Evolutionary conservation across 1,284 basidiomycete species (phyloP).

Genomic region (Termitomyces sp.): DNA sequence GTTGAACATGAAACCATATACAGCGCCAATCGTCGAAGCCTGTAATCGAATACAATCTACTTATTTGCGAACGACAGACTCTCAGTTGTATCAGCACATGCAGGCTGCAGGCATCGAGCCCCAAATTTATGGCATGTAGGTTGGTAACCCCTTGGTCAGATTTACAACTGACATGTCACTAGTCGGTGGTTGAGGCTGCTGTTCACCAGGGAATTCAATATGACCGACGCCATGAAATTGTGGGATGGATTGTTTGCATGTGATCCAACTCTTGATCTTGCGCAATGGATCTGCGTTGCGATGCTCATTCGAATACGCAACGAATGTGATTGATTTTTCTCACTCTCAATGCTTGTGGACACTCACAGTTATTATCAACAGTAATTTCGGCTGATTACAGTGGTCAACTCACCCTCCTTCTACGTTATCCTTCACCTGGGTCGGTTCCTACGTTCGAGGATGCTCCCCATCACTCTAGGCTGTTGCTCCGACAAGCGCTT

Average conservation of each 20-base stretch:
- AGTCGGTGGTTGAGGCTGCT: constrained; percentile 89
- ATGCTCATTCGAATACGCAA: constrained; percentile 92
- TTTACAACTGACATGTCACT: constrained; percentile 10
- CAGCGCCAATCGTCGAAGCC: constrained; percentile 77
- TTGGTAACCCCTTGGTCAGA: constrained; percentile 8
- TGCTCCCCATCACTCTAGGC: constrained; percentile 48
- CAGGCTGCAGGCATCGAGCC: constrained; percentile 82
- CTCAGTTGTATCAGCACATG: constrained; percentile 71
- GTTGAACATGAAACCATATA: constrained; percentile 51
- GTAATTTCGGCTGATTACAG: constrained; percentile 86
- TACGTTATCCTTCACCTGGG: constrained; percentile 74
- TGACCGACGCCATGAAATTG: constrained; percentile 71
- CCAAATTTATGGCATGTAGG: constrained; percentile 92
- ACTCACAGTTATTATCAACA: constrained; percentile 26
- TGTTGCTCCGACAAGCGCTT: constrained; percentile 80
- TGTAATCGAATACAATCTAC: constrained; percentile 76
- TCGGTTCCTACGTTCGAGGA: constrained; percentile 24
- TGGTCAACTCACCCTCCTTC: constrained; percentile 71
- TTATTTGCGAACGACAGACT: constrained; percentile 75
- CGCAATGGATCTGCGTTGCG: constrained; percentile 82
- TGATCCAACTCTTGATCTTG: constrained; percentile 67
- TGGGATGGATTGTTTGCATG: constrained; percentile 93
- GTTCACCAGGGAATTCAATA: constrained; percentile 83
- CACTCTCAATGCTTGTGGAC: constrained; percentile 1
- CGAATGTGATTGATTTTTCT: constrained; percentile 48